These are phyloP conservation scores for Zygoascus bituminiphila DNA, from an alignment of 805 yeast species.

Conservation along the genomic window DNA sequence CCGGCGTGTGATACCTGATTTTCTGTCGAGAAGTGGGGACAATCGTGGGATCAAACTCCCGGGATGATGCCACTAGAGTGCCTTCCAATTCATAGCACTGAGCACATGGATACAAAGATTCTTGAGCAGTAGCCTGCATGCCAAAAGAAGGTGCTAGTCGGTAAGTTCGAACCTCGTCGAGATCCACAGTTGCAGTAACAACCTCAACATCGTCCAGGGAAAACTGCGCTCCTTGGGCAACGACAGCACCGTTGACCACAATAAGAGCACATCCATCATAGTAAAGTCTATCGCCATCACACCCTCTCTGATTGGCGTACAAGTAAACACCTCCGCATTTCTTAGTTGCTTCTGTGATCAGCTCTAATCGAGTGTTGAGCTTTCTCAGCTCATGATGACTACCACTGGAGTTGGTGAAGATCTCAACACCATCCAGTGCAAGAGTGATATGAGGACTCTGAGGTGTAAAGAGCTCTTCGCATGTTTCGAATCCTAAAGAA, in stretches of 20 bases:
- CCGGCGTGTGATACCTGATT: slow-evolving; percentile 68
- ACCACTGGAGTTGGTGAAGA: slow-evolving; percentile 90
- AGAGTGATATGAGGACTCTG: slow-evolving; percentile 87
- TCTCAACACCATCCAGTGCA: slow-evolving; percentile 96
- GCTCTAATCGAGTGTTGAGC: slow-evolving; percentile 70
- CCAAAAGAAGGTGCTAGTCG: slow-evolving; percentile 68
- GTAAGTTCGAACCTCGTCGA: slow-evolving; percentile 83
- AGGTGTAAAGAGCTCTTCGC: slow-evolving; percentile 96
- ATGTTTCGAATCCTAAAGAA: slow-evolving; percentile 92
- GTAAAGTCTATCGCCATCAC: slow-evolving; percentile 95
- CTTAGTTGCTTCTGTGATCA: slow-evolving; percentile 86
- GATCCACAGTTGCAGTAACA: slow-evolving; percentile 85
- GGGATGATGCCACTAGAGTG: slow-evolving; percentile 6
- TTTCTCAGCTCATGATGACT: slow-evolving; percentile 96
- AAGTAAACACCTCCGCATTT: slow-evolving; percentile 95
- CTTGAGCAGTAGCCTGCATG: slow-evolving; percentile 51
- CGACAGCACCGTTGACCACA: slow-evolving; percentile 82
- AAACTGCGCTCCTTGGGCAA: slow-evolving; percentile 92
- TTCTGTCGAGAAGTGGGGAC: slow-evolving; percentile 46
- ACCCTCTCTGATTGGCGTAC: slow-evolving; percentile 92
- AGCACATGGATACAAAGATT: slow-evolving; percentile 26
- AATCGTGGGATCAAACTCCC: slow-evolving; percentile 49
- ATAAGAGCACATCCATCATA: slow-evolving; percentile 97
- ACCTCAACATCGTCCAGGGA: slow-evolving; percentile 90
- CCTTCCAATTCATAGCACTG: slow-evolving; percentile 18